phyloP scores from a whole-genome alignment of 495 filamentous ascomycete genomes.

The Lineolata rhizophorae region DNA sequence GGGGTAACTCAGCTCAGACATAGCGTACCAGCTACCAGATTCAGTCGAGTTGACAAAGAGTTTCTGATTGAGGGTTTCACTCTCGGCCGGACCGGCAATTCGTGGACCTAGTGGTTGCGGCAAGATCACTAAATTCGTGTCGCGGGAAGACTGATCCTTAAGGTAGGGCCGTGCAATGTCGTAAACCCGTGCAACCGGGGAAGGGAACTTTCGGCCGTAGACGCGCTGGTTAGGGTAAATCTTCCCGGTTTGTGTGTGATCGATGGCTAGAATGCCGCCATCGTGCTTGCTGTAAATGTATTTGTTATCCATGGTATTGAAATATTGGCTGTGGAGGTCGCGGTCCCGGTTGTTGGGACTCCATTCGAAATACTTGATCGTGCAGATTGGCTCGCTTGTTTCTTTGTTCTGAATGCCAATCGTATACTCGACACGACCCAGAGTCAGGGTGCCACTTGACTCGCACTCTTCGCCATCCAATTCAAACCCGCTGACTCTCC shows the following conservation, averaged over 20 bases:
- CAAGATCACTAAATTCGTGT: conserved; percentile 49
- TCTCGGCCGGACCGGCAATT: conserved; percentile 41
- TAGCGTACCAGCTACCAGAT: conserved; percentile 75
- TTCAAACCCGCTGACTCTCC: conserved; percentile 34
- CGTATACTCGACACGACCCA: conserved; percentile 72
- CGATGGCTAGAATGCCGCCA: conserved; percentile 65
- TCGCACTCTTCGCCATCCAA: conserved; percentile 50
- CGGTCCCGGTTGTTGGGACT: conserved; percentile 75
- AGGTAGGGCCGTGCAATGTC: conserved; percentile 59
- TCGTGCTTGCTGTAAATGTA: conserved; percentile 79
- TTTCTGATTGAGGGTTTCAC: conserved; percentile 33
- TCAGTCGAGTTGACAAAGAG: conserved; percentile 79
- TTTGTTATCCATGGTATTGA: conserved; percentile 55
- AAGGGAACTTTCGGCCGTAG: conserved; percentile 40
- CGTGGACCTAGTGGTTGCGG: conserved; percentile 66
- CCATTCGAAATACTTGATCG: conserved; percentile 88
- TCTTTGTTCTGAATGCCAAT: conserved; percentile 59
- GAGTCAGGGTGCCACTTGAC: conserved; percentile 47
- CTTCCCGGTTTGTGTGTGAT: conserved; percentile 32
- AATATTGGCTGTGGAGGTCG: conserved; percentile 70
- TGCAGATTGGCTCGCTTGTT: conserved; percentile 61
- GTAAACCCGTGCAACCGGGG: conserved; percentile 75
- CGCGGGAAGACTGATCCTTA: conserved; percentile 28
- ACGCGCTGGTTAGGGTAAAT: conserved; percentile 11
- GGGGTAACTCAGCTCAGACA: conserved; percentile 75